Evolutionary conservation across 1,284 basidiomycete genomes (phyloP).

Genomic region (Lignosus rhinocerotis): DNA sequence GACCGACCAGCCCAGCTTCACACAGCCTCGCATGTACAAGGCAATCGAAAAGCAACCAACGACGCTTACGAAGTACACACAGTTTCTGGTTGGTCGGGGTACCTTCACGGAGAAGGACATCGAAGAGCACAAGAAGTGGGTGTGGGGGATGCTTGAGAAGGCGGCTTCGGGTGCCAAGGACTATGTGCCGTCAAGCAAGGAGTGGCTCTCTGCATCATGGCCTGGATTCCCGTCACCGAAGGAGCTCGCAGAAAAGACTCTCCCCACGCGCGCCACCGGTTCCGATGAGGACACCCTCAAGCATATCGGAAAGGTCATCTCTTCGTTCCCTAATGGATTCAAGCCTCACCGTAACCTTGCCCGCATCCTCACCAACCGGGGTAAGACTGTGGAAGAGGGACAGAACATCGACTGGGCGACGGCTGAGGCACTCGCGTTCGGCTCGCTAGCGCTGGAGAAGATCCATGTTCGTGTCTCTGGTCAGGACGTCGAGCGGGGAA

Average conservation of each 20-base stretch:
- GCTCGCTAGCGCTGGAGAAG: constrained; percentile 90
- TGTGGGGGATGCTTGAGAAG: constrained; percentile 98
- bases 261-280: constrained; percentile 90
- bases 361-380: constrained; percentile 87
- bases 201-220: constrained; percentile 99
- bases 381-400: constrained; percentile 90
- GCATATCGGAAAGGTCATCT: constrained; percentile 86
- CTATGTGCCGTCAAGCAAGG: constrained; percentile 90
- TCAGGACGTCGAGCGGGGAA: constrained; percentile 99
- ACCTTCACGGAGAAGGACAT: constrained; percentile 97
- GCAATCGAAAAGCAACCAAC: constrained; percentile 95
- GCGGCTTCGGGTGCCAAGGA: constrained; percentile 90
- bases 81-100: constrained; percentile 88
- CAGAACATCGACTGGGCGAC: constrained; percentile 97
- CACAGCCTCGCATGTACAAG: constrained; percentile 98
- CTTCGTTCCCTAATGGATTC: constrained; percentile 85
- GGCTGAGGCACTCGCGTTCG: constrained; percentile 98
- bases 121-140: constrained; percentile 99
- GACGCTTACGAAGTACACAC: constrained; percentile 89
- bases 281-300: constrained; percentile 78
- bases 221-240: constrained; percentile 98
- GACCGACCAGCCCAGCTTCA: constrained; percentile 98
- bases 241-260: constrained; percentile 89
- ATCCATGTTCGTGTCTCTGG: constrained; percentile 96
- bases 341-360: constrained; percentile 91